phyloP scores from a whole-genome alignment of 2,329 filamentous ascomycete genomes.

The Colletotrichum sp. region DNA sequence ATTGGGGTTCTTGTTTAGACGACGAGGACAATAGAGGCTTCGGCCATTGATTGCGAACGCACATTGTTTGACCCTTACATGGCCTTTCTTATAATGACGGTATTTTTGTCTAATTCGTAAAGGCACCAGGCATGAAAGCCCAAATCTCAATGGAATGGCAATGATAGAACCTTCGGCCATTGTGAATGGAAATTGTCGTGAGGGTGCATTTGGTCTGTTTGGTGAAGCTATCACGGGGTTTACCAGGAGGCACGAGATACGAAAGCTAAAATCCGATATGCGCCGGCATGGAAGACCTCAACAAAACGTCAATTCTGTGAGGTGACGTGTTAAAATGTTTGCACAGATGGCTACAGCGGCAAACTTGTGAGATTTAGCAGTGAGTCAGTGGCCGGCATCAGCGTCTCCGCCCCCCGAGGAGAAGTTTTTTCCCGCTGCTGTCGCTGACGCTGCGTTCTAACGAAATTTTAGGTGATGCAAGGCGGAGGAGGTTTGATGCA shows the following conservation, averaged over 20 bases:
- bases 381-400: not conserved
- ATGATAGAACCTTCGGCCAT: too few relatives aligned
- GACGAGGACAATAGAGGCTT: constrained; percentile 20
- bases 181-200: too few relatives aligned
- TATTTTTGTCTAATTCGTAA: too few relatives aligned
- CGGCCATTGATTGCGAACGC: not conserved
- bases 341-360: not conserved
- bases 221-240: not conserved
- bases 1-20: constrained; percentile 12
- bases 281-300: not conserved
- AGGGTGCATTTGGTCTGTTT: too few relatives aligned
- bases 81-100: too few relatives aligned
- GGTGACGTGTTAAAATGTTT: not conserved
- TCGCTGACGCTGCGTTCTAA: not conserved
- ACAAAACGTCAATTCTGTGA: not conserved
- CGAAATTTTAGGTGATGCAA: not conserved
- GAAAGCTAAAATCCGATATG: not conserved
- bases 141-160: too few relatives aligned
- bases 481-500: not conserved
- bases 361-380: not conserved
- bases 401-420: not conserved
- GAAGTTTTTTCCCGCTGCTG: not conserved
- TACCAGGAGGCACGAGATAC: not conserved
- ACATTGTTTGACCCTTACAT: too few relatives aligned
- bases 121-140: too few relatives aligned